phyloP scores from a whole-genome alignment of 352 stramenopile genomes.

The Thalassiosira ordinaria region DNA sequence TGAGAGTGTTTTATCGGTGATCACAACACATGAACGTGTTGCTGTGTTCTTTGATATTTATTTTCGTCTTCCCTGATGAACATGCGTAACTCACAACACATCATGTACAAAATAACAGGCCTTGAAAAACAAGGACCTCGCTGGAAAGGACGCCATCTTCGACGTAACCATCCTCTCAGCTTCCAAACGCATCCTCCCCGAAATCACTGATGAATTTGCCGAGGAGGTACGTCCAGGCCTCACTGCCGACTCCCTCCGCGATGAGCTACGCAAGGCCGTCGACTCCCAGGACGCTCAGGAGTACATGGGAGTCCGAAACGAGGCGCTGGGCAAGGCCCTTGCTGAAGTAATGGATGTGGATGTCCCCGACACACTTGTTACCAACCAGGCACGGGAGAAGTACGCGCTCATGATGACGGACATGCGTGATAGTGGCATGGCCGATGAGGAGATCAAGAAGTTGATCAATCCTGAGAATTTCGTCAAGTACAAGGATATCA shows the following conservation, averaged over 20 bases:
- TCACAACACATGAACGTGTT: too few species aligned
- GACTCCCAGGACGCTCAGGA: constrained; percentile 83
- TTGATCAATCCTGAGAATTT: constrained; percentile 89
- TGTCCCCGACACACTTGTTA: constrained; percentile 87
- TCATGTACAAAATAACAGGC: constrained; percentile 56
- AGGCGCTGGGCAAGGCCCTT: constrained; percentile 78
- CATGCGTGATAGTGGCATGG: constrained; percentile 84
- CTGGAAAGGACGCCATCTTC: constrained; percentile 86
- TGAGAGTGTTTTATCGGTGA: too few species aligned
- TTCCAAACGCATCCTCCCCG: constrained; percentile 79
- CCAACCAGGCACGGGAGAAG: constrained; percentile 86
- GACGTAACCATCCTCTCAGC: constrained; percentile 82
- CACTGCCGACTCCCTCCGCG: constrained; percentile 73
- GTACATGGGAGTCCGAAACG: constrained; percentile 79
- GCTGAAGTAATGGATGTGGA: constrained; percentile 78
- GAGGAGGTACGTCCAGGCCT: constrained; percentile 79
- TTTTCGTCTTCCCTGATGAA: too few species aligned
- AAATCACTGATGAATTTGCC: constrained; percentile 87
- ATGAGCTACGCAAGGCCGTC: constrained; percentile 85
- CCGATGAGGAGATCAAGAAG: constrained; percentile 87
- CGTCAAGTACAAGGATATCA: constrained; percentile 88
- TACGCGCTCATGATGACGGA: constrained; percentile 89
- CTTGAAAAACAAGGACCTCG: constrained; percentile 81
- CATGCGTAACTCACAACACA: too few species aligned
- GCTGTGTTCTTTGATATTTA: too few species aligned